Percentiles rank a stretch among this genome's conserved stretches.
These are phyloP conservation scores for Chloris gayana DNA, from an alignment of 176 grass and related monocot species.

Conservation along the genomic window DNA sequence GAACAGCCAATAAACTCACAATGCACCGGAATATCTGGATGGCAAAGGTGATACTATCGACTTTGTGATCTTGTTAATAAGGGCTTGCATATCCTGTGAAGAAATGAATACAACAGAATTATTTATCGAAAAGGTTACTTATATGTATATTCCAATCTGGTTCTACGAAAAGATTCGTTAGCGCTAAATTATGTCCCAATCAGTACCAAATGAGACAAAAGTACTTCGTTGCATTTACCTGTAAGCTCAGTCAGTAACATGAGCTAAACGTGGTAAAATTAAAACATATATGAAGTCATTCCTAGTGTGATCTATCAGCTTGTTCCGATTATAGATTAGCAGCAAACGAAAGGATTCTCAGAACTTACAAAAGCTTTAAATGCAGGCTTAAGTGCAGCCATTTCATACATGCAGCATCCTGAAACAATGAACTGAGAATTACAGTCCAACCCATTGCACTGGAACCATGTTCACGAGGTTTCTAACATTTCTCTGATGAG, in stretches of 20 bases:
- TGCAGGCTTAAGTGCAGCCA: slow-evolving; percentile 77
- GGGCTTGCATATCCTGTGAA: slow-evolving; percentile 73
- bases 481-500: slow-evolving; percentile 7
- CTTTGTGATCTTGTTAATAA: slow-evolving; percentile 89
- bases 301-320: not conserved
- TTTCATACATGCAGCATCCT: slow-evolving; percentile 97
- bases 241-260: not conserved
- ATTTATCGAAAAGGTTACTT: not conserved
- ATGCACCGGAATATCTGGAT: slow-evolving; percentile 75
- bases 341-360: slow-evolving; percentile 18
- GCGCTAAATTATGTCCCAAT: not conserved
- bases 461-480: not conserved
- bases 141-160: not conserved
- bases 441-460: not conserved
- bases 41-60: slow-evolving; percentile 83
- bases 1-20: slow-evolving; percentile 52
- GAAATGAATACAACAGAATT: slow-evolving; percentile 1
- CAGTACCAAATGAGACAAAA: not conserved
- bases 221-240: not conserved
- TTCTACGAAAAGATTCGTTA: not conserved
- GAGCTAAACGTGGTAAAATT: not conserved
- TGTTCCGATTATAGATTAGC: not conserved
- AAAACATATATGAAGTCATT: not conserved
- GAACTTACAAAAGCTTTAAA: slow-evolving; percentile 84
- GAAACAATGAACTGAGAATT: slow-evolving; percentile 39